Percentiles rank a stretch among this genome's conserved stretches.
phyloP scores from a whole-genome alignment of 805 yeast genomes.

The Hermanozyma aechmeae region DNA sequence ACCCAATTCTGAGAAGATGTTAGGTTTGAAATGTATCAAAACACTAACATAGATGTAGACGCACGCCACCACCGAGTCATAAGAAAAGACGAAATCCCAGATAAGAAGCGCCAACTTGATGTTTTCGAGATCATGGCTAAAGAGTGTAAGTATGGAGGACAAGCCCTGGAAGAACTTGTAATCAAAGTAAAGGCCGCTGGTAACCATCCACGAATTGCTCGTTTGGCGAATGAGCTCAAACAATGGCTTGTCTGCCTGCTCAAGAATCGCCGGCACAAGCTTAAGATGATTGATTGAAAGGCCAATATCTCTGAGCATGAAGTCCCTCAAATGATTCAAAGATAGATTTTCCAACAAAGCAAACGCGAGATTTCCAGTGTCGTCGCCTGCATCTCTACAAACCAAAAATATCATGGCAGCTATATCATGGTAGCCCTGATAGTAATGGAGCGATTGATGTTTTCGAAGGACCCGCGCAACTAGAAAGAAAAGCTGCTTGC shows the following conservation, averaged over 20 bases:
- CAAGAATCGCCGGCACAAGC: conserved; percentile 56
- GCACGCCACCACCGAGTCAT: conserved; percentile 43
- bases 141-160: conserved; percentile 69
- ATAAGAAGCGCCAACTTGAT: conserved; percentile 43
- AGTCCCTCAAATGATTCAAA: conserved; percentile 65
- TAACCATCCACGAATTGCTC: conserved; percentile 14
- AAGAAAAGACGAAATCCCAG: conserved; percentile 61
- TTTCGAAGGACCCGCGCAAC: conserved; percentile 49
- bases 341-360: conserved; percentile 47
- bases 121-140: conserved; percentile 58
- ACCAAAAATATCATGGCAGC: conserved; percentile 58
- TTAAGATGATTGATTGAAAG: conserved; percentile 58
- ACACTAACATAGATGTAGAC: conserved; percentile 56
- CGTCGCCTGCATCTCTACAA: conserved; percentile 18
- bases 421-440: conserved; percentile 91
- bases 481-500: conserved; percentile 30
- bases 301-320: conserved; percentile 63
- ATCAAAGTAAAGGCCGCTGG: conserved; percentile 21
- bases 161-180: conserved; percentile 47
- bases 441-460: conserved; percentile 60
- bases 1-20: conserved; percentile 23
- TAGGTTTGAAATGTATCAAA: conserved; percentile 35
- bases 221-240: conserved; percentile 34
- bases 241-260: conserved; percentile 35
- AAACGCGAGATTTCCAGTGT: conserved; percentile 20